Evolutionary conservation across 768 basidiomycete genomes (phyloP).

Genomic region (Clitopilus hobsonii): DNA sequence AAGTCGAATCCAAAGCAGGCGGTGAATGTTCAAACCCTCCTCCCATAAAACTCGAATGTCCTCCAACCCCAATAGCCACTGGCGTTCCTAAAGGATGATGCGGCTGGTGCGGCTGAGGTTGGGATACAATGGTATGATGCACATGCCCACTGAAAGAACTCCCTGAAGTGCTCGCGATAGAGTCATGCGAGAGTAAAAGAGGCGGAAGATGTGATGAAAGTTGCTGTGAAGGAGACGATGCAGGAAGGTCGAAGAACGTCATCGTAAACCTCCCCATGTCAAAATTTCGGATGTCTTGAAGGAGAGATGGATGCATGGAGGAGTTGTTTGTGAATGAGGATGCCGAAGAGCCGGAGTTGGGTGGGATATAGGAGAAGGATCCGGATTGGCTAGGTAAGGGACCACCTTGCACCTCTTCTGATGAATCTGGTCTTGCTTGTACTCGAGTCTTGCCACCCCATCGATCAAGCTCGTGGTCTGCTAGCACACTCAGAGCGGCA

Average conservation of each 20-base stretch:
- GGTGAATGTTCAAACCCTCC: conserved; percentile 18
- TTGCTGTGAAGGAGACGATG: neutral
- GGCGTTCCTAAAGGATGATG: no score
- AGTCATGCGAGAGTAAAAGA: conserved; percentile 9
- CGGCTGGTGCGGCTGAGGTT: no score
- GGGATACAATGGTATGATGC: neutral
- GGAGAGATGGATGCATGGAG: conserved; percentile 45
- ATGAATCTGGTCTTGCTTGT: conserved; percentile 19
- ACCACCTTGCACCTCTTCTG: conserved; percentile 1
- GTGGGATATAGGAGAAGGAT: conserved; percentile 1
- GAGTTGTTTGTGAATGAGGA: conserved; percentile 8
- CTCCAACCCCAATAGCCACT: neutral
- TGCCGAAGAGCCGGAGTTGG: neutral
- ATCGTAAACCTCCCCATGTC: conserved; percentile 21
- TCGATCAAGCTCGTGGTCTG: conserved; percentile 49
- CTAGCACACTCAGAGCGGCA: conserved; percentile 23
- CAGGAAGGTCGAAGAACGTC: conserved; percentile 23
- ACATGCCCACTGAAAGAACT: conserved; percentile 3
- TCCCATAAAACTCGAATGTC: neutral
- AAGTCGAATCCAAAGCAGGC: conserved; percentile 52
- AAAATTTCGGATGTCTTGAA: conserved; percentile 36
- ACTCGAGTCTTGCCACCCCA: conserved; percentile 51
- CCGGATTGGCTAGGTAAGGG: neutral
- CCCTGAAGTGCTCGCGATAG: neutral
- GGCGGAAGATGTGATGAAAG: neutral